phyloP scores from a whole-genome alignment of 352 stramenopile species.

The Phytopythium litorale region DNA sequence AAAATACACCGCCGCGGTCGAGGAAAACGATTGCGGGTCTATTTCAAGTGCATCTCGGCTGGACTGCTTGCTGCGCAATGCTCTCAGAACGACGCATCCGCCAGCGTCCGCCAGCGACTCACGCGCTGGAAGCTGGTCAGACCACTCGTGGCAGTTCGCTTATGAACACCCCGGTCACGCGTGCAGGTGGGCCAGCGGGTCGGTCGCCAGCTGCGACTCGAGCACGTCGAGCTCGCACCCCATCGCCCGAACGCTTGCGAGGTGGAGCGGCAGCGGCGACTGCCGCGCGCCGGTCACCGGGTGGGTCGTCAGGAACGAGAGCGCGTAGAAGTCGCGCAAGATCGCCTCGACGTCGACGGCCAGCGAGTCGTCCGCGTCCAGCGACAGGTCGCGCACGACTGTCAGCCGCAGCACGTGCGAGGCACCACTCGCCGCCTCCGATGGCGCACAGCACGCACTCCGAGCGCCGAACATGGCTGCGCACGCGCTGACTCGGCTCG shows the following conservation, averaged over 20 bases:
- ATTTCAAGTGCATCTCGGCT: neutral
- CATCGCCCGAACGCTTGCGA: slow-evolving; percentile 10
- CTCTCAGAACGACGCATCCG: neutral
- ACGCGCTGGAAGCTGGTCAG: neutral
- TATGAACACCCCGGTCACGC: neutral
- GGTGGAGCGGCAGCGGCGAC: slow-evolving; percentile 58
- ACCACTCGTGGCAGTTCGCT: neutral
- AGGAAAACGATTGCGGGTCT: neutral
- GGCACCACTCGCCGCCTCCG: slow-evolving; percentile 14
- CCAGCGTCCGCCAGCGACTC: neutral
- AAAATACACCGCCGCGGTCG: neutral
- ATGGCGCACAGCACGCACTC: slow-evolving; percentile 11
- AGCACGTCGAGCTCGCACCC: slow-evolving; percentile 30
- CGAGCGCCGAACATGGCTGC: slow-evolving; percentile 13
- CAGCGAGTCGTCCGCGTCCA: slow-evolving; percentile 18
- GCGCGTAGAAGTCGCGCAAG: slow-evolving; percentile 51
- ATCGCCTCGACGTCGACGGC: slow-evolving; percentile 23
- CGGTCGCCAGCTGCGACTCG: slow-evolving; percentile 24
- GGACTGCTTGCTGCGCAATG: neutral
- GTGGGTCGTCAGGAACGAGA: slow-evolving; percentile 77
- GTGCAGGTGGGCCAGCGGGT: slow-evolving; percentile 13
- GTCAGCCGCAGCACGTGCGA: slow-evolving; percentile 30
- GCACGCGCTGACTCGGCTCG: neutral
- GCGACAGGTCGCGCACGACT: slow-evolving; percentile 26
- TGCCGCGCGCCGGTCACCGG: slow-evolving; percentile 57